These are phyloP conservation scores for Eugenia klotzschiana DNA, from an alignment of 441 rosid genomes.

Conservation along the genomic window DNA sequence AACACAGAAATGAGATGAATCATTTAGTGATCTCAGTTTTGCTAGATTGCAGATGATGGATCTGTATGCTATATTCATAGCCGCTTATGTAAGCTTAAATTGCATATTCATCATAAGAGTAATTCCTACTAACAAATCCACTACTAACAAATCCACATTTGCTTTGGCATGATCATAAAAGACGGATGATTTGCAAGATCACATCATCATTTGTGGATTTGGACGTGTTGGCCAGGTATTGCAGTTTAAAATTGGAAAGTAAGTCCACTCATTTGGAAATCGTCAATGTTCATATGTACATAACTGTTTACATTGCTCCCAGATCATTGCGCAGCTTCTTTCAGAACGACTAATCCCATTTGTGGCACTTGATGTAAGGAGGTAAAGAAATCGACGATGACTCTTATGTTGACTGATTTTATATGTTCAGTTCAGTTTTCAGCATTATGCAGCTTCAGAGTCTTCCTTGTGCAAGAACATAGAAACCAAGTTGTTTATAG, in stretches of 20 bases:
- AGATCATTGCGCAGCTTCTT: conserved; percentile 98
- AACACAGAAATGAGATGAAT: not conserved
- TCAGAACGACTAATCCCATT: conserved; percentile 94
- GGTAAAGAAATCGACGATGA: conserved; percentile 27
- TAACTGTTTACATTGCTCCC: conserved; percentile 10
- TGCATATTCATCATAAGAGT: not conserved
- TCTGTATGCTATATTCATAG: not conserved
- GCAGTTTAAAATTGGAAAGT: not conserved
- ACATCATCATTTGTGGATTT: conserved; percentile 89
- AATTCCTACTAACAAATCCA: not conserved
- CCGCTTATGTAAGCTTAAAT: not conserved
- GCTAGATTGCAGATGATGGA: not conserved
- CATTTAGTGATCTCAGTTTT: not conserved
- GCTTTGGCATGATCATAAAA: conserved; percentile 17
- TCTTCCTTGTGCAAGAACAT: not conserved
- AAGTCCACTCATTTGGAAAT: not conserved
- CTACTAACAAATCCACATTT: not conserved
- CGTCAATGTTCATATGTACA: not conserved
- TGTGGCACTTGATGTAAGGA: conserved; percentile 90
- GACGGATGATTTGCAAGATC: conserved; percentile 98
- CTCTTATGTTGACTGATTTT: not conserved
- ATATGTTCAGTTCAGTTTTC: not conserved
- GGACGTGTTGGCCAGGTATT: conserved; percentile 97
- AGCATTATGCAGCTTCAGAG: not conserved
- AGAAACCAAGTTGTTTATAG: not conserved